Conservation (phyloP, 1,284 basidiomycete genomes). For the Blastosporella zonata region DNA sequence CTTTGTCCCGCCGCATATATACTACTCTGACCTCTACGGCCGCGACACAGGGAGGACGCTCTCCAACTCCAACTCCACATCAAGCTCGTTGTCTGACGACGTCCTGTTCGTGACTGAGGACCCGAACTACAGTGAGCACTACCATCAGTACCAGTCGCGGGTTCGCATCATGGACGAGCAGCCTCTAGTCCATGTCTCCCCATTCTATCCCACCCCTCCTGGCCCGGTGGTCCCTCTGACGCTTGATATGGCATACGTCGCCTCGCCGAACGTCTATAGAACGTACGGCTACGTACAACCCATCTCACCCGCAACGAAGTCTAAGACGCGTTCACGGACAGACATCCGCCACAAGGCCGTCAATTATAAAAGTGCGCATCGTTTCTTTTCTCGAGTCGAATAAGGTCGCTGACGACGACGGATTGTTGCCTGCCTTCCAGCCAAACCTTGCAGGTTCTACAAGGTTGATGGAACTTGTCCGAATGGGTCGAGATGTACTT, state of each 20-base stretch:
- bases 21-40: constrained; percentile 11
- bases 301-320: constrained; percentile 13
- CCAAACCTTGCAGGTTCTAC: constrained; percentile 67
- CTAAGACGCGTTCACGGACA: constrained; percentile 23
- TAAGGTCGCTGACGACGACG: background rate
- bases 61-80: constrained; percentile 28
- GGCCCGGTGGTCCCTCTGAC: constrained; percentile 7
- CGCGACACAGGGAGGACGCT: constrained; percentile 20
- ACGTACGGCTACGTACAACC: constrained; percentile 16
- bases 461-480: constrained; percentile 46
- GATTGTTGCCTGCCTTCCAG: constrained; percentile 30
- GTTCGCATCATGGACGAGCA: constrained; percentile 32
- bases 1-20: constrained; percentile 8
- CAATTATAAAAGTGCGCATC: constrained; percentile 40
- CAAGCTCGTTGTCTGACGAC: constrained; percentile 32
- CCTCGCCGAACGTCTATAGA: constrained; percentile 11
- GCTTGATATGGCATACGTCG: constrained; percentile 14
- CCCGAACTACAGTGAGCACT: constrained; percentile 36
- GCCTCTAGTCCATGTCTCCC: constrained; percentile 32
- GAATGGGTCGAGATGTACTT: constrained; percentile 63
- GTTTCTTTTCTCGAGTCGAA: background rate
- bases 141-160: constrained; percentile 37
- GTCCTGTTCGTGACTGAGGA: constrained; percentile 33
- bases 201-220: constrained; percentile 21
- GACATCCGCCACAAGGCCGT: constrained; percentile 31